A percentile compares a stretch with the other conserved stretches of the same genome.
Conservation (phyloP, 2,329 filamentous ascomycete species). For the Apiospora kogelbergensis region DNA sequence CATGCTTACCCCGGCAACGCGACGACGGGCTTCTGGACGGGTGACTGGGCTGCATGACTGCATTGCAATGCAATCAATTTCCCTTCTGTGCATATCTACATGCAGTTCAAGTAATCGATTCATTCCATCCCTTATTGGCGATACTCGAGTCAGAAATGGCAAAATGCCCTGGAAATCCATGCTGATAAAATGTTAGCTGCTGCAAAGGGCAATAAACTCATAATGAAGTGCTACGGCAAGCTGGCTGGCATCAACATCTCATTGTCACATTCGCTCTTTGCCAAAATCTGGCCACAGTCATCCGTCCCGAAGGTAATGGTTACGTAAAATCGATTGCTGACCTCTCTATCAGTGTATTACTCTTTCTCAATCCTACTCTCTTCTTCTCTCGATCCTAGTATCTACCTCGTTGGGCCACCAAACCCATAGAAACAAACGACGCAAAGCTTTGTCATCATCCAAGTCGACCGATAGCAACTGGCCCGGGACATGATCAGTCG, state of each 20-base stretch:
- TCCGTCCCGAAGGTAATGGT: background rate
- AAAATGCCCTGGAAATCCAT: background rate
- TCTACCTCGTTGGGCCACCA: background rate
- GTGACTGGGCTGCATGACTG: background rate
- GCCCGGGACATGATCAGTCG: background rate
- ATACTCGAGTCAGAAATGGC: background rate
- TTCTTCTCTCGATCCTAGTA: background rate
- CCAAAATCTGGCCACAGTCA: background rate
- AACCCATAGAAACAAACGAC: background rate
- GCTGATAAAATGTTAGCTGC: no score
- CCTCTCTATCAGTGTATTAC: background rate
- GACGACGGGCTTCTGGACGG: no score
- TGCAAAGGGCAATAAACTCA: background rate
- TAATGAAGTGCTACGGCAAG: no score
- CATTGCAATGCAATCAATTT: background rate
- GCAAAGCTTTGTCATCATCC: background rate
- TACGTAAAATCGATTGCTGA: background rate
- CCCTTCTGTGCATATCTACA: background rate
- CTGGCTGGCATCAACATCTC: no score
- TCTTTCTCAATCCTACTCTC: background rate
- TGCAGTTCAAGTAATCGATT: background rate
- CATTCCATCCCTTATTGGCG: background rate
- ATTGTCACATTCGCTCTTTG: background rate
- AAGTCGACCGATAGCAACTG: background rate
- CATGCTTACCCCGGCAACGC: background rate